Evolutionary conservation across 352 stramenopile species (phyloP).

Genomic region (Phytophthora citrophthora): DNA sequence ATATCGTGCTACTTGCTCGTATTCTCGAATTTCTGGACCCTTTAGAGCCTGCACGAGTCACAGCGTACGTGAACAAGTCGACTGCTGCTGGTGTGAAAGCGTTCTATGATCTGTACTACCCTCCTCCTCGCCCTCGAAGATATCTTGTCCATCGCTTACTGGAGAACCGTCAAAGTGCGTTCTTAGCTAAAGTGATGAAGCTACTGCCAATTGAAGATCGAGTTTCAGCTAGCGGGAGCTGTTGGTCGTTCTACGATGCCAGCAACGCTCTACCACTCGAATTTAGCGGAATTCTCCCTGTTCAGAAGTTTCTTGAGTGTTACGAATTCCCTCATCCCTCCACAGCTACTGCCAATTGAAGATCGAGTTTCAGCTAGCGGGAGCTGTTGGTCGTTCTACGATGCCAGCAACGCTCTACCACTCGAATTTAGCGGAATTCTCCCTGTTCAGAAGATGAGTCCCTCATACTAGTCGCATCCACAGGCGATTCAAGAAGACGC

Average conservation of each 20-base stretch:
- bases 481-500: constrained; percentile 34
- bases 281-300: constrained; percentile 11
- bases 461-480: constrained; percentile 24
- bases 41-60: constrained; percentile 34
- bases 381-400: constrained; percentile 40
- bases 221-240: constrained; percentile 37
- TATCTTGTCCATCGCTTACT: constrained; percentile 42
- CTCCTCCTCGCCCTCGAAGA: constrained; percentile 41
- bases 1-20: constrained; percentile 31
- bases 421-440: constrained; percentile 29
- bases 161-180: constrained; percentile 12
- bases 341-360: constrained; percentile 23
- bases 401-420: constrained; percentile 28
- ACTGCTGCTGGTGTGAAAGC: constrained; percentile 28
- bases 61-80: constrained; percentile 45
- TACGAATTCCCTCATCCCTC: constrained; percentile 20
- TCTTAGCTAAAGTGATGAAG: constrained; percentile 32
- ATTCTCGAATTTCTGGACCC: constrained; percentile 51
- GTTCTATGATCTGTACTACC: constrained; percentile 51
- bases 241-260: constrained; percentile 34
- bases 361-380: constrained; percentile 41
- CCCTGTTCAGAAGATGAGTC: neutral
- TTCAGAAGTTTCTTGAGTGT: constrained; percentile 27
- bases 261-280: constrained; percentile 37
- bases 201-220: constrained; percentile 36